Evolutionary conservation across 164 flowering plant genomes (phyloP).

Genomic region (grape (Vitis vinifera)): ASM3070453v1 NC_081809.1:5001501-5002000

Average conservation of each 20-base stretch:
- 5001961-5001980: conserved; percentile 27
- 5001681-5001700: conserved; percentile 91
- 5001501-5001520: conserved; percentile 42
- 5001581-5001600: conserved; percentile 32
- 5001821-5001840: neutral
- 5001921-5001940: neutral
- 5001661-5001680: conserved; percentile 72
- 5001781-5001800: conserved; percentile 84
- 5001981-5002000: conserved; percentile 97
- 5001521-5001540: conserved; percentile 27
- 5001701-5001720: conserved; percentile 96
- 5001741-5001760: conserved; percentile 91
- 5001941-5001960: neutral
- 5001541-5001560: conserved; percentile 28
- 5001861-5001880: neutral
- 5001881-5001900: neutral
- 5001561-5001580: conserved; percentile 21
- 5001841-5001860: neutral
- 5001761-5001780: conserved; percentile 85
- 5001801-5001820: conserved; percentile 8
- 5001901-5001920: neutral
- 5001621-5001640: conserved; percentile 58
- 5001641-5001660: conserved; percentile 59
- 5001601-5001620: conserved; percentile 20
- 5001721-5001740: conserved; percentile 66